Percentiles rank a stretch among this genome's conserved stretches.
phyloP scores from a whole-genome alignment of 352 stramenopile species.

The Globisporangium okanoganense region DNA sequence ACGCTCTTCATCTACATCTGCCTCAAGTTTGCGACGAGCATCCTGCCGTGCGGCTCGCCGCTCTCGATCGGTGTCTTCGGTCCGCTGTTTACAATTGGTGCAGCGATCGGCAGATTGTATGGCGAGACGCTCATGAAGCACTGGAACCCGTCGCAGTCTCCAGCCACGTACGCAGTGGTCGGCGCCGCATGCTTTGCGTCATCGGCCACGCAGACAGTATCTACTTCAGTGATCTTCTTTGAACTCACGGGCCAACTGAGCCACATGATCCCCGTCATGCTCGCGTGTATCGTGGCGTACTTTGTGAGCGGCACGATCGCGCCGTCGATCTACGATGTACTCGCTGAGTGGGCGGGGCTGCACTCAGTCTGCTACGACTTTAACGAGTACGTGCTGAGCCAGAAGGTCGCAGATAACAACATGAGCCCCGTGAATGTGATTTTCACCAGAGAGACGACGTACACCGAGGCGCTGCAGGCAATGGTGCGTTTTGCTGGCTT shows the following conservation, averaged over 20 bases:
- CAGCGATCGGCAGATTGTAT: slow-evolving; percentile 65
- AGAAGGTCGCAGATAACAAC: slow-evolving; percentile 59
- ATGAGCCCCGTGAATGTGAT: slow-evolving; percentile 53
- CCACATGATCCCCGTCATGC: slow-evolving; percentile 81
- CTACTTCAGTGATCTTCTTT: slow-evolving; percentile 85
- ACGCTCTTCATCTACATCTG: slow-evolving; percentile 67
- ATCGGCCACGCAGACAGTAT: slow-evolving; percentile 89
- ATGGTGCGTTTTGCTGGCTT: slow-evolving; percentile 28
- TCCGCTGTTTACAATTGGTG: slow-evolving; percentile 79
- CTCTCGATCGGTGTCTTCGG: slow-evolving; percentile 81
- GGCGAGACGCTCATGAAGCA: slow-evolving; percentile 77
- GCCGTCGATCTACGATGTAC: slow-evolving; percentile 83
- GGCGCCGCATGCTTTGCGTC: slow-evolving; percentile 89
- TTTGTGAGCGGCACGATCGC: slow-evolving; percentile 76
- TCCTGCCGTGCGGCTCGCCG: slow-evolving; percentile 65
- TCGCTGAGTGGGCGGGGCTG: slow-evolving; percentile 74
- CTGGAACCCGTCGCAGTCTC: slow-evolving; percentile 71
- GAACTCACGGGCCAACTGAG: slow-evolving; percentile 78
- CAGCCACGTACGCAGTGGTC: slow-evolving; percentile 87
- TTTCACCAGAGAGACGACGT: slow-evolving; percentile 75
- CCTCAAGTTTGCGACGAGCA: slow-evolving; percentile 68
- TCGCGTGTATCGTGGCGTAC: slow-evolving; percentile 77
- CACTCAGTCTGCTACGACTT: slow-evolving; percentile 82
- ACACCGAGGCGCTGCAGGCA: slow-evolving; percentile 58
- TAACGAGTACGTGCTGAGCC: slow-evolving; percentile 69